Conservation (phyloP, 768 basidiomycete species). For the Exidia glandulosa region DNA sequence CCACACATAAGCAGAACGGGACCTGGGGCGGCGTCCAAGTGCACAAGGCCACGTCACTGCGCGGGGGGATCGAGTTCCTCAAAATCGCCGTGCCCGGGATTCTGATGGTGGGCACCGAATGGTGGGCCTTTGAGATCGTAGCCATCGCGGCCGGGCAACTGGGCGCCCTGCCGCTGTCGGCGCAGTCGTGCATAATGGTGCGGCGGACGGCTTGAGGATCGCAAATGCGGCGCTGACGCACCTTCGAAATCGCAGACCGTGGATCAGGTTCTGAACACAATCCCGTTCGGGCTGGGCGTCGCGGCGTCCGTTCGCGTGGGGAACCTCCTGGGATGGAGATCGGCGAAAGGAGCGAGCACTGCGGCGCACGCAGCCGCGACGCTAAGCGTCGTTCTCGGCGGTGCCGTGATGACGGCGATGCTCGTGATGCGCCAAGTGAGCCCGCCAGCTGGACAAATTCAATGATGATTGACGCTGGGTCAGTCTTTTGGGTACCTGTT, state of each 20-base stretch:
- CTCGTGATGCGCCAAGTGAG: conserved; percentile 46
- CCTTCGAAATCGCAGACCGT: too few relatives aligned
- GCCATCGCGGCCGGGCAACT: conserved; percentile 65
- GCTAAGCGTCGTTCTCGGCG: conserved; percentile 49
- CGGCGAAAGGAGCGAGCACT: conserved; percentile 39
- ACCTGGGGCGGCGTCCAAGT: conserved; percentile 55
- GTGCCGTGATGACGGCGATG: conserved; percentile 48
- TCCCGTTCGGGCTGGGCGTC: conserved; percentile 67
- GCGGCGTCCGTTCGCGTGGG: conserved; percentile 65
- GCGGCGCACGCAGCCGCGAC: conserved; percentile 55
- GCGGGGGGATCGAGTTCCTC: conserved; percentile 31
- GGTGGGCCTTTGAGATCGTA: conserved; percentile 77
- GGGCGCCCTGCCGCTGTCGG: conserved; percentile 55
- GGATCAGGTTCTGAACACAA: conserved; percentile 46
- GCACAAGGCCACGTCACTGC: background rate
- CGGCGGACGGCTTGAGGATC: too few relatives aligned
- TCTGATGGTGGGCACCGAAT: conserved; percentile 72
- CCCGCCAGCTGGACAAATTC: background rate
- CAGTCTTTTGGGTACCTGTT: conserved; percentile 59
- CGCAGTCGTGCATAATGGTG: conserved; percentile 73
- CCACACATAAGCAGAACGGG: conserved; percentile 40
- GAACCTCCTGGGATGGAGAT: conserved; percentile 54
- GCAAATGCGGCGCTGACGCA: too few relatives aligned
- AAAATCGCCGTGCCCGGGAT: conserved; percentile 67
- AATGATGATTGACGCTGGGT: background rate